Evolutionary conservation across 257 asterid species (phyloP).

Genomic region (Nicotiana obtusifolia): DNA sequence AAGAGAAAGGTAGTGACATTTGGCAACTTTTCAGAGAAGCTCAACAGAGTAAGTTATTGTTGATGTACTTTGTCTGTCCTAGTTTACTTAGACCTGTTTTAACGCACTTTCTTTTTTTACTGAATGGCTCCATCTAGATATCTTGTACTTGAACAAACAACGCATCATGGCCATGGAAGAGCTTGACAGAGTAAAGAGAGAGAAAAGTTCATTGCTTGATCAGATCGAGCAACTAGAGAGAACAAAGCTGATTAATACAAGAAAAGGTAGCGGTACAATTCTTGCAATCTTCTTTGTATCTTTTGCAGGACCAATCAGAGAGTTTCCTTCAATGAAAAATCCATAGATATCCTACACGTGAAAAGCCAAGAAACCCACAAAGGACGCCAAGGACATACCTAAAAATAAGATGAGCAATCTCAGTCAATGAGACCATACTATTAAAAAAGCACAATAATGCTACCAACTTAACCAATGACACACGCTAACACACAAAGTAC

Average conservation of each 20-base stretch:
- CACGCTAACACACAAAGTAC: neutral
- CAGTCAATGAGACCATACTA: neutral
- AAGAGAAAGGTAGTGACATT: constrained; percentile 43
- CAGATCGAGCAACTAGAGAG: constrained; percentile 48
- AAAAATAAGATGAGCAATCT: neutral
- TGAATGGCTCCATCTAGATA: constrained; percentile 47
- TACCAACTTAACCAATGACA: neutral
- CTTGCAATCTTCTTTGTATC: neutral
- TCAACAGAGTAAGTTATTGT: constrained; percentile 47
- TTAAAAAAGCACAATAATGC: neutral
- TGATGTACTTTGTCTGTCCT: neutral
- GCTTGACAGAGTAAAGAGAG: constrained; percentile 54
- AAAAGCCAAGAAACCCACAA: neutral
- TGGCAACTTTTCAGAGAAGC: constrained; percentile 76
- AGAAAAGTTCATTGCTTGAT: constrained; percentile 42
- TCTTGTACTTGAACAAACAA: constrained; percentile 57
- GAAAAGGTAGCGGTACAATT: constrained; percentile 36
- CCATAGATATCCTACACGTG: neutral
- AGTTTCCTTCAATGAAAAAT: neutral
- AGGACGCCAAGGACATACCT: too few species aligned
- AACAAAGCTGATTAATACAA: constrained; percentile 21
- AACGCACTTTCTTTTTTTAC: neutral
- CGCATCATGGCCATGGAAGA: constrained; percentile 70
- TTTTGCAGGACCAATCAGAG: neutral
- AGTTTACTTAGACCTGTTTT: neutral